Conservation (phyloP, 495 filamentous ascomycete genomes). For the Cairneyella variabilis region DNA sequence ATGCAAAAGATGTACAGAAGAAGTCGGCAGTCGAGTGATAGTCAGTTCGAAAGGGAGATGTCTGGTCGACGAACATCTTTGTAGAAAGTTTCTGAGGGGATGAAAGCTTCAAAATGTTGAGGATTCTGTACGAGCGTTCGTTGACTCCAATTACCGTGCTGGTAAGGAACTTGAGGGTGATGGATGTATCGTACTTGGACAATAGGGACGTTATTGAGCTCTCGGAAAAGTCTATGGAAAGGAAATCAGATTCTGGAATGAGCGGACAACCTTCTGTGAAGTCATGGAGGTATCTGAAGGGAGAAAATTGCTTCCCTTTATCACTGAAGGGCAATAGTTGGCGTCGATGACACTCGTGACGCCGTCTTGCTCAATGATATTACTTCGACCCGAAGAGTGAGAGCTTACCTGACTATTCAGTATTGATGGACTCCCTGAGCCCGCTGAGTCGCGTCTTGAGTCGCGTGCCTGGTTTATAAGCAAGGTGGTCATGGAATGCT, state of each 20-base stretch:
- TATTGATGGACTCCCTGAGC: constrained; percentile 6
- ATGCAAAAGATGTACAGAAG: too few relatives aligned
- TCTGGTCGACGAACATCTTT: too few relatives aligned
- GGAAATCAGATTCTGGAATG: constrained; percentile 4
- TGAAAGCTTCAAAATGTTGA: too few relatives aligned
- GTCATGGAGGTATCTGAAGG: constrained; percentile 7
- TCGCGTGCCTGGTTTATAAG: constrained; percentile 4
- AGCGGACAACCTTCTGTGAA: constrained; percentile 4
- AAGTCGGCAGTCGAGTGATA: too few relatives aligned
- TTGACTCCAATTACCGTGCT: too few relatives aligned
- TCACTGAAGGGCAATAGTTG: not conserved
- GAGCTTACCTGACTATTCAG: constrained; percentile 12
- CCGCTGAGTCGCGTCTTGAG: constrained; percentile 12
- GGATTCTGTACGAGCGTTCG: too few relatives aligned
- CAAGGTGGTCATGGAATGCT: constrained; percentile 12
- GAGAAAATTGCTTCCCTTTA: constrained; percentile 9
- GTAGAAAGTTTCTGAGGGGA: too few relatives aligned
- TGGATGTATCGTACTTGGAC: not conserved
- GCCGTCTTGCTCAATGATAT: constrained; percentile 1
- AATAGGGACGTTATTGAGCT: not conserved
- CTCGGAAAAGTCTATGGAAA: not conserved
- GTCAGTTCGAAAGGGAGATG: too few relatives aligned
- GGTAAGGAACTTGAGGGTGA: too few relatives aligned
- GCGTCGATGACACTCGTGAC: not conserved
- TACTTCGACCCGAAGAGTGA: not conserved